Evolutionary conservation across 2,329 filamentous ascomycete species (phyloP), one percentile per base, ranked within the genome.

Genomic region (Botrytis cinerea): DNA sequence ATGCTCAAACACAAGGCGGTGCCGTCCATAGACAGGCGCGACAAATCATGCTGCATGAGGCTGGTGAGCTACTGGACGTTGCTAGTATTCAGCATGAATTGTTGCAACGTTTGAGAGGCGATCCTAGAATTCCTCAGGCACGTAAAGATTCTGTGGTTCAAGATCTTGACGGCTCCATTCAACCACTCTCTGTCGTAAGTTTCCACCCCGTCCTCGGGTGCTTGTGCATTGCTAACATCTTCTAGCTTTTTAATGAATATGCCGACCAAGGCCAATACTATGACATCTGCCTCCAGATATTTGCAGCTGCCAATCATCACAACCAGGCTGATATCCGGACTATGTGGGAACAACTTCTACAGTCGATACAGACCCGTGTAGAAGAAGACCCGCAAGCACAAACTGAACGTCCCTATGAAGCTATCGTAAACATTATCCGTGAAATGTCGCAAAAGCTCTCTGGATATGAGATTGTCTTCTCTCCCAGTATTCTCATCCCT

Each of bases 61-160:
- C 98, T 38, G 91, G 91, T 4, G 94, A 96, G 77, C 86, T 97
- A 62, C 89, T 99, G 16, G 96, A 99, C 78, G 90, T 98, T 68
- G 95, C 95, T 22, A 95, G 96, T 79, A 96, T 99, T 71, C 96
- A 99, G 82, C 93, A 97, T 80, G 96, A 99, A 78, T 83, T 98
- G 60, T 83, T 98, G 38, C 92, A 94, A 80, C 88, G 93, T 63
- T 84, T 99, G 70, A 89, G 87, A 80, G 87, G 87, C 16, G 96
- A 99, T 76, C 81, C 85, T 1, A 89, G 96, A 61, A 87, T 98
- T 54, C 84, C 86, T 20, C 83, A 85, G 0, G 89, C 91, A 67
- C 88, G 89, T 61, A 89, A 88, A 79, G 83, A 84, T 0, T 88
- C 92, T 73, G 89, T 97, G 38, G 83, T 92, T 74, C 82, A 86